Percentiles rank a stretch among this genome's conserved stretches.
Conservation (phyloP, 768 basidiomycete genomes). For the Calvatia gigantea region DNA sequence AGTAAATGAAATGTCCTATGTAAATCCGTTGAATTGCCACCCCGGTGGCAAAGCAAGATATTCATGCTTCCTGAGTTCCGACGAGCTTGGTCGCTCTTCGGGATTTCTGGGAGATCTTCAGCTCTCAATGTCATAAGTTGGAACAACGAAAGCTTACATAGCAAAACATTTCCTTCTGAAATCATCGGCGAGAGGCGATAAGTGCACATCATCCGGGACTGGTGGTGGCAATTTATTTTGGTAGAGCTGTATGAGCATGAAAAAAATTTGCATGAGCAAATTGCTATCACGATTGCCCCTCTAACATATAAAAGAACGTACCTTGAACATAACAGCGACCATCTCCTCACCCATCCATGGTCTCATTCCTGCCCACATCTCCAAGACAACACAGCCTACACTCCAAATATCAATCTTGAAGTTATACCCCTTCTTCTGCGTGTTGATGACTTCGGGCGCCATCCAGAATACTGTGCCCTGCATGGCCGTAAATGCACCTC, state of each 20-base stretch:
- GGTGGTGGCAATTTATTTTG: constrained; percentile 85
- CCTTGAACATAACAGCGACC: constrained; percentile 94
- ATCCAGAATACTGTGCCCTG: constrained; percentile 99
- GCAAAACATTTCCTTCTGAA: constrained; percentile 90
- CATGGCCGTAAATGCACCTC: constrained; percentile 89
- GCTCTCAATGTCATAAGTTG: background rate
- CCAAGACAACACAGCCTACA: constrained; percentile 95
- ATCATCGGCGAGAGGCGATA: constrained; percentile 76
- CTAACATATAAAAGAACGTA: constrained; percentile 28
- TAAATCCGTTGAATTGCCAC: constrained; percentile 74
- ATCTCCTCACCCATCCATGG: constrained; percentile 93
- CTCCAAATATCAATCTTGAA: constrained; percentile 99
- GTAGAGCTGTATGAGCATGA: constrained; percentile 59
- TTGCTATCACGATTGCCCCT: background rate
- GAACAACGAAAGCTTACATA: constrained; percentile 48
- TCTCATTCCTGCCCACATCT: constrained; percentile 97
- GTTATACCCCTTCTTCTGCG: constrained; percentile 87
- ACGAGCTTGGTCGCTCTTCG: constrained; percentile 74
- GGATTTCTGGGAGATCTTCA: constrained; percentile 58
- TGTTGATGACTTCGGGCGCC: constrained; percentile 93
- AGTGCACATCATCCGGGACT: constrained; percentile 75
- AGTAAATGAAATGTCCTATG: constrained; percentile 33
- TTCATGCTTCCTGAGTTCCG: constrained; percentile 74
- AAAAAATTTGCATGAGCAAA: background rate
- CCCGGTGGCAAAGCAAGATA: constrained; percentile 71